Percentiles rank a stretch among this genome's conserved stretches.
Conservation (phyloP, 176 grass and related monocot species). For the Musa schizocarpa region DNA sequence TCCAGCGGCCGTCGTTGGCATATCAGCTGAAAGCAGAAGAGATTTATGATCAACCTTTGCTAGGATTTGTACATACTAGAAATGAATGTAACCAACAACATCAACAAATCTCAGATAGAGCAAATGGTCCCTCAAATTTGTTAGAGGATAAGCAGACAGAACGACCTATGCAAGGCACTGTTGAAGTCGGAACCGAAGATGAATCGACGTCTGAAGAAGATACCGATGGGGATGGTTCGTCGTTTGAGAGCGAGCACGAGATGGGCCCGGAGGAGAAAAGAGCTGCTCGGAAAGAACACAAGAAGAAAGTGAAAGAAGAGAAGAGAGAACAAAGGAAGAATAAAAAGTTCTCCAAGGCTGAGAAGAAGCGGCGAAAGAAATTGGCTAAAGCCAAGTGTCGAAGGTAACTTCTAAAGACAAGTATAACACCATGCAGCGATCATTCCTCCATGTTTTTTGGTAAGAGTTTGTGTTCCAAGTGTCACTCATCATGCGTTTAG, state of each 20-base stretch:
- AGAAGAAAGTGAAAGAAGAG: conserved; percentile 91
- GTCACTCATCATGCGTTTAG: too few relatives aligned
- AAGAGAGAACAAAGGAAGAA: conserved; percentile 67
- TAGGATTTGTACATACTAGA: conserved; percentile 56
- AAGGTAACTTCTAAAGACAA: conserved; percentile 27
- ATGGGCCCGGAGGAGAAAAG: conserved; percentile 62
- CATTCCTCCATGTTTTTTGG: too few relatives aligned
- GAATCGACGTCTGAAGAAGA: conserved; percentile 27
- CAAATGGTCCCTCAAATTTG: background rate
- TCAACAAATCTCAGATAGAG: conserved; percentile 13
- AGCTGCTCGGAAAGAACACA: conserved; percentile 67
- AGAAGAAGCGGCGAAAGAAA: conserved; percentile 91
- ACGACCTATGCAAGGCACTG: conserved; percentile 13
- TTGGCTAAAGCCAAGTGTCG: conserved; percentile 88
- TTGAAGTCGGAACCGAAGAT: conserved; percentile 21
- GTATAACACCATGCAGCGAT: too few relatives aligned
- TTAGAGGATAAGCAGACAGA: conserved; percentile 19
- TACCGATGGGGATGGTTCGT: conserved; percentile 36
- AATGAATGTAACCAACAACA: conserved; percentile 25
- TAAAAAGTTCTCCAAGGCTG: conserved; percentile 55
- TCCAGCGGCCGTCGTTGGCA: conserved; percentile 50
- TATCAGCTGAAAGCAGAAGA: conserved; percentile 65
- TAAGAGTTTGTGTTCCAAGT: too few relatives aligned
- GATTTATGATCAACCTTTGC: conserved; percentile 63
- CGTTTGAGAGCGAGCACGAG: conserved; percentile 37